phyloP scores from a whole-genome alignment of 1,139 yeast species.

The Saccharomyces hybrid region DNA sequence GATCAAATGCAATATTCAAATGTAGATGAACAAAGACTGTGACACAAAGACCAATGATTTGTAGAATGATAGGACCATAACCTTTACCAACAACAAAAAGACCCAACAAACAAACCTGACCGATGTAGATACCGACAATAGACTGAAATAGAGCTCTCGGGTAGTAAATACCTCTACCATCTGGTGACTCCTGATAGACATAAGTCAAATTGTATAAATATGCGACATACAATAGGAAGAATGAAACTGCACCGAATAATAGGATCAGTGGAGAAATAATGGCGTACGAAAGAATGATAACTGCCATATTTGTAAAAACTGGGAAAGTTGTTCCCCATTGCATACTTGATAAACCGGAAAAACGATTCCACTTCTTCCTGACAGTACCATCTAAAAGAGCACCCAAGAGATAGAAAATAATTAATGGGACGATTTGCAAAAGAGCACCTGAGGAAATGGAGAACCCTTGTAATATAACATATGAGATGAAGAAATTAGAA shows the following conservation, averaged over 20 bases:
- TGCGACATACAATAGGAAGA: slow-evolving; percentile 67
- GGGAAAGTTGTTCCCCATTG: slow-evolving; percentile 92
- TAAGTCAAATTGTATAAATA: slow-evolving; percentile 74
- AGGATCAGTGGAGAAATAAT: slow-evolving; percentile 75
- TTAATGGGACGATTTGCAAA: slow-evolving; percentile 67
- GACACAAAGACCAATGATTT: slow-evolving; percentile 53
- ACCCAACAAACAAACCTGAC: slow-evolving; percentile 78
- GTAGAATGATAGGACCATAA: slow-evolving; percentile 87
- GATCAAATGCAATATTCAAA: slow-evolving; percentile 55
- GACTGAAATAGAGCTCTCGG: slow-evolving; percentile 56
- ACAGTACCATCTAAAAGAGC: slow-evolving; percentile 68
- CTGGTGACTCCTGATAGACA: slow-evolving; percentile 56
- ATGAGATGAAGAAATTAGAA: slow-evolving; percentile 75
- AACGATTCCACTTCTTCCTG: slow-evolving; percentile 77
- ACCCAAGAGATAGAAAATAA: slow-evolving; percentile 65
- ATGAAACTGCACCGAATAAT: slow-evolving; percentile 62
- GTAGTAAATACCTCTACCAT: slow-evolving; percentile 77
- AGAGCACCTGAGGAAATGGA: slow-evolving; percentile 76
- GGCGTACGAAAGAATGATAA: slow-evolving; percentile 71
- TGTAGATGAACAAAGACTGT: slow-evolving; percentile 62
- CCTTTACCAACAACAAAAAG: slow-evolving; percentile 85
- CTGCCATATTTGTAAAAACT: slow-evolving; percentile 70
- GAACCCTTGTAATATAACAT: slow-evolving; percentile 73
- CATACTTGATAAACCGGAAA: slow-evolving; percentile 51
- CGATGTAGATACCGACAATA: slow-evolving; percentile 35